Evolutionary conservation across 2,329 filamentous ascomycete genomes (phyloP), one percentile per base, ranked within the genome.

Genomic region (Aspergillus quadrilineatus): DNA sequence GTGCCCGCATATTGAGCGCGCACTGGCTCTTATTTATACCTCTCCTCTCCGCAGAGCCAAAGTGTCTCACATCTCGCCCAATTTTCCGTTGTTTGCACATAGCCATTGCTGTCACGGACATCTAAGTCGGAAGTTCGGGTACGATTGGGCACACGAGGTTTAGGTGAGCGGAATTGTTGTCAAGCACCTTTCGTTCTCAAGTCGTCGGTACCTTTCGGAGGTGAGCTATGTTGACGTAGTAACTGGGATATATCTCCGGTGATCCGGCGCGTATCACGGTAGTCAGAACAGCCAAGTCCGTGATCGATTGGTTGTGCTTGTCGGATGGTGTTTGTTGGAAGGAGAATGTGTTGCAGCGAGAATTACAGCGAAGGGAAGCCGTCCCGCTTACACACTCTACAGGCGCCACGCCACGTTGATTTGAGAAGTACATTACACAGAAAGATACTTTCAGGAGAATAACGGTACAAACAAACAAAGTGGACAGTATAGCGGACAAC

Each of bases 291-390:
- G 37, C 4, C 10, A 34, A 14, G n/a, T 6, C 4, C 12, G 15
- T 39, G 5, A 14, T 29, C 4, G 14, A 50, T 41, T 41, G 34
- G 47, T 6, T 29, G 14, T 39, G 34, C 41, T 30, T 39, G 17
- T 28, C 3, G 22, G 30, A 30, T 15, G 45, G 26, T 10, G 7
- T 9, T 37, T 14, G 34, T 12, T 10, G 8, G 32, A 37, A 37
- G 10, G 34, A 14, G 12, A 37, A 50, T 32, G 22, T 5, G 15
- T 14, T n/a, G 32, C 30, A 32, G 41, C 50, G 50, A 52, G 50
- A 52, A 36, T 52, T 52, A 17, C 32, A 30, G 50, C 50, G 50
- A 52, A n/a, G n/a, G 14, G 30, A 45, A 44, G 15, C 50, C 12
- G 6, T 26, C 12, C 36, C 22, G 50, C 41, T 52, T 52, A 52